phyloP scores from a whole-genome alignment of 2,329 filamentous ascomycete species.

The Diaporthe destruens region DNA sequence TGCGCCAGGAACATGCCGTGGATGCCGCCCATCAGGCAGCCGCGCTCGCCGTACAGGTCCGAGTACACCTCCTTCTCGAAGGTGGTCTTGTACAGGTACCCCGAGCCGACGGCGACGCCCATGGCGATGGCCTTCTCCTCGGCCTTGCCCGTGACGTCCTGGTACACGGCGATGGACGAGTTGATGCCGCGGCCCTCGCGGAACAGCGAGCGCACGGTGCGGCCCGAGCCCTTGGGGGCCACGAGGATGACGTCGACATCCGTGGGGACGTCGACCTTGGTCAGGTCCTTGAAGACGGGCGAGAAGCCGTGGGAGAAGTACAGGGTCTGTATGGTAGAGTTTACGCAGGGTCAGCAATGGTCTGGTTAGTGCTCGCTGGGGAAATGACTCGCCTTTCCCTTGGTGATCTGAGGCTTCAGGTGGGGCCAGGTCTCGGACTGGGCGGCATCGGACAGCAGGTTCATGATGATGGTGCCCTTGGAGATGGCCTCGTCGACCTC shows the following conservation, averaged over 20 bases:
- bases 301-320: slow-evolving; percentile 99
- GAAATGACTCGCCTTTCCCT: slow-evolving; percentile 85
- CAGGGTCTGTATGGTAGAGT: slow-evolving; percentile 75
- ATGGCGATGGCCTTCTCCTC: slow-evolving; percentile 98
- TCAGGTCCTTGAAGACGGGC: slow-evolving; percentile 99
- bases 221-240: slow-evolving; percentile 98
- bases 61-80: slow-evolving; percentile 99
- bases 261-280: slow-evolving; percentile 95
- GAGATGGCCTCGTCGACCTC: slow-evolving; percentile 96
- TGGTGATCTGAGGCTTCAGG: slow-evolving; percentile 97
- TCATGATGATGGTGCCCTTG: slow-evolving; percentile 97
- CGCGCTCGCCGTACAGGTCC: slow-evolving; percentile 99
- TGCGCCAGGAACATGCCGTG: slow-evolving; percentile 99
- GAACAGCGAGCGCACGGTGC: slow-evolving; percentile 98
- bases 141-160: slow-evolving; percentile 97
- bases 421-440: slow-evolving; percentile 99
- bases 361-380: background rate
- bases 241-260: slow-evolving; percentile 99
- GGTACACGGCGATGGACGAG: slow-evolving; percentile 97
- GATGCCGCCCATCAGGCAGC: slow-evolving; percentile 99
- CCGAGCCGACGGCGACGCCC: slow-evolving; percentile 95
- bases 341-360: background rate
- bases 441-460: slow-evolving; percentile 96
- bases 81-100: slow-evolving; percentile 99
- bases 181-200: slow-evolving; percentile 99